Base-by-base conservation (phyloP, 176 grass and related monocot genomes). In the Avena atlantica region DNA sequence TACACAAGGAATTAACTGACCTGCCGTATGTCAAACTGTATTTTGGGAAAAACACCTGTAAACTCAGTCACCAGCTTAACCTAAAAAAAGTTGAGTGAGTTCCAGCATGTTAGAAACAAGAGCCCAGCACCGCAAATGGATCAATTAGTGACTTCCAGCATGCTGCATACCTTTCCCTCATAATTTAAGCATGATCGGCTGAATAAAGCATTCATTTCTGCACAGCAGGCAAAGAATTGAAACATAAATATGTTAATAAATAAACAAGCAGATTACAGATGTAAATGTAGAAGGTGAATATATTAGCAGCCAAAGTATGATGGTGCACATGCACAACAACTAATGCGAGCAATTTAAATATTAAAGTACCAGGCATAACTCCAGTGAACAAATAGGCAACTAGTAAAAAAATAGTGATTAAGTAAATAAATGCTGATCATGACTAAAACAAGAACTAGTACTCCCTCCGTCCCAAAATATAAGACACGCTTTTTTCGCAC, bases 131-230 rank as follows among this genome's bases (percentile, higher is more conserved):
- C 10, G 69, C 4, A 65, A 42, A 74, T 27, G 13, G 50, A 57
- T 70, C 34, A 20, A 15, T 29, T 24, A 60, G 63, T 78, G 21
- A 62, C 3, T 67, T 74, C 49, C 79, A 56, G 48, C 70, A 23
- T 81, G 55, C 24, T 36, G 58, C 74, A 71, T 87, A 98, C 96
- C 96, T 98, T 98, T 15, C 96, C 96, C 81, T 92, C 78, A 56
- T 92, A 88, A 85, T 88, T 95, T 63, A 89, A 56, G 50, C 93
- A 98, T 29, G 84, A 78, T 86, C 93, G 74, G 9, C 92, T 94
- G 79, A 94, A 95, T 87, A 94, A 84, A 85, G 92, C 91, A 92
- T 95, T 98, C 88, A 98, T 92, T 67, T 98, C 96, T 98, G 90
- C 66, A 70, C 51, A 63, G 55, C 82, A 87, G 34, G 42, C 29